phyloP scores from a whole-genome alignment of 495 filamentous ascomycete genomes.

The Talaromyces nanjingensis region DNA sequence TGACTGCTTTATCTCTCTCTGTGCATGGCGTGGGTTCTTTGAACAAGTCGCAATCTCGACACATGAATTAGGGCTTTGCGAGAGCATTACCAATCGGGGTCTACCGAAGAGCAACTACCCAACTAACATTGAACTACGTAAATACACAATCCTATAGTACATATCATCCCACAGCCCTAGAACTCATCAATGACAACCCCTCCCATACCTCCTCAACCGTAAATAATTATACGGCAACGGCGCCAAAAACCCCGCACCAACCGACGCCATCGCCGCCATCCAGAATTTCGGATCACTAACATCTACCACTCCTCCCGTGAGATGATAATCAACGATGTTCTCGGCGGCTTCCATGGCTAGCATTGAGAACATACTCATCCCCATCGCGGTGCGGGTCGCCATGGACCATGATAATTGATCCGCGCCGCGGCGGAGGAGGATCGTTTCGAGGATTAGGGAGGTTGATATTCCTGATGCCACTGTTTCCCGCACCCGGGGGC shows the following conservation, averaged over 20 bases:
- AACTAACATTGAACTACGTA: too few species aligned
- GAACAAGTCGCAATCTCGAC: too few species aligned
- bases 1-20: too few species aligned
- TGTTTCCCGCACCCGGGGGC: conserved; percentile 10
- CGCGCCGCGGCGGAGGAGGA: conserved; percentile 31
- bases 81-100: too few species aligned
- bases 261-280: conserved; percentile 25
- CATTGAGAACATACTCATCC: conserved; percentile 45
- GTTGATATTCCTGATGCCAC: conserved; percentile 38
- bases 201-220: conserved; percentile 33
- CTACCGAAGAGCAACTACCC: too few species aligned
- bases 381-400: conserved; percentile 35
- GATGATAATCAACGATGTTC: conserved; percentile 39
- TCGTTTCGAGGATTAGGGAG: conserved; percentile 37
- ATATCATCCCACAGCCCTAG: too few species aligned
- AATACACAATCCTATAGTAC: too few species aligned
- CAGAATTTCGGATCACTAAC: conserved; percentile 30
- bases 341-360: conserved; percentile 39
- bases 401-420: conserved; percentile 31
- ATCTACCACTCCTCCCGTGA: conserved; percentile 36
- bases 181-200: conserved; percentile 28
- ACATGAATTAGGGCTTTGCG: too few species aligned
- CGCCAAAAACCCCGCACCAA: conserved; percentile 35
- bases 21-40: too few species aligned
- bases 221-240: conserved; percentile 43